Evolutionary conservation across 495 filamentous ascomycete genomes (phyloP), one percentile per base, ranked within the genome.

Genomic region (Ramalina peruviana): DNA sequence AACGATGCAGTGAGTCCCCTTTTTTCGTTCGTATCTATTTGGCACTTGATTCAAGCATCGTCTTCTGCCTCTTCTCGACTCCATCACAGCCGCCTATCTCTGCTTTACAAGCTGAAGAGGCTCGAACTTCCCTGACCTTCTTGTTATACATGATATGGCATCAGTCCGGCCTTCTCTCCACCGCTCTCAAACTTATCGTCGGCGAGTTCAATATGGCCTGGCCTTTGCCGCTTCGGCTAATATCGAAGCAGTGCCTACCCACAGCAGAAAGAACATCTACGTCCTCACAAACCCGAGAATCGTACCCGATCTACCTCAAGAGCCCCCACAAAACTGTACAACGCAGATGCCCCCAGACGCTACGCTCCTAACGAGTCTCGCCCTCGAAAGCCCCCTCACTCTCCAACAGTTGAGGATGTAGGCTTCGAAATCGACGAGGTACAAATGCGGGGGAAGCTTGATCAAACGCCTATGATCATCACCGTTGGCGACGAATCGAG

Each of bases 401-500:
- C 42, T 6, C 53, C 53, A 4, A 55, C 39, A 16, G 49, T 55
- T 9, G 53, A 55, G 40, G 53, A 55, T 19, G 42, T 43, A 37
- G 36, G 46, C 15, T 43, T 47, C 23, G 53, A 51, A 13, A 16
- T 27, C 5, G 53, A 55, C 17, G 48, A 47, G n/a, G 46, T 55
- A 16, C 53, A 40, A 11, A 55, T 55, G 52, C 61, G 70, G 50
- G 72, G 72, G 36, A 62, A 62, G 21, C 54, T 73, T 51, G 68
- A 73, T 48, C 72, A 76, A 49, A 60, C 62, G 17, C 72, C 72
- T 0, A 58, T 76, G 44, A 58, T 76, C 25, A 48, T 70, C 23
- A 52, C 62, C 38, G 51, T 42, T 52, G 48, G 43, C 36, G 38
- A 42, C 26, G 45, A 53, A 19, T 52, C 52, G 58, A 50, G 56